Base-by-base conservation (phyloP, 176 grass and related monocot species). In the Stipa capillata region DNA sequence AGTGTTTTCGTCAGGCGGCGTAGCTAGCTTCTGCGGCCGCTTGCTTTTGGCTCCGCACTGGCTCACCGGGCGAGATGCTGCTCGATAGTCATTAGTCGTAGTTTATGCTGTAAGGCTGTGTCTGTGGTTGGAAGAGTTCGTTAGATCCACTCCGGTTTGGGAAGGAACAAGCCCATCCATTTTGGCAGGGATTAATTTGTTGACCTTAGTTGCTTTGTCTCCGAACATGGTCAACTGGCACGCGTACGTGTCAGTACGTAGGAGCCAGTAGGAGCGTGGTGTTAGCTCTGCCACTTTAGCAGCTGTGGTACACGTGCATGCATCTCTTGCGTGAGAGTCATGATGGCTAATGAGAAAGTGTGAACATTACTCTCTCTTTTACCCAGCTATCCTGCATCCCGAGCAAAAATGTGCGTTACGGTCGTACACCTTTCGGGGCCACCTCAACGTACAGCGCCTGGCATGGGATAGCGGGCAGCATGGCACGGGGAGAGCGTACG, bases 61-160 rank as follows among this genome's bases (percentile, higher is more conserved):
- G 17, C 74, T 79, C 58, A 8, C 74, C 42, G n/a, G n/a, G n/a
- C n/a, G 51, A 69, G 81, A 84, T 84, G 60, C 81, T 43, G 65
- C 27, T 40, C n/a, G n/a, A n/a, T n/a, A n/a, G 25, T 5, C n/a
- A n/a, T 75, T 5, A 39, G 24, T 12, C 32, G 2, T 34, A 65
- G n/a, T n/a, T n/a, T n/a, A n/a, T n/a, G n/a, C n/a, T n/a, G n/a
- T 68, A 2, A n/a, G 54, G n/a, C n/a, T n/a, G n/a, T 80, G 87
- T 89, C 77, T 36, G n/a, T n/a, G 10, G 82, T 81, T 89, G 45
- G 52, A 70, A 20, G 76, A 75, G 69, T 79, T 84, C 44, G 86
- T 88, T 88, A 12, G 69, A 73, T 73, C 80, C 86, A 83, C 86
- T 88, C 80, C 80, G 48, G 67, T 73, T 66, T 13, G 56, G 67